Percentiles rank a stretch among this genome's conserved stretches.
Evolutionary conservation across 352 stramenopile genomes (phyloP).

Genomic region (Phytophthora hibernalis): DNA sequence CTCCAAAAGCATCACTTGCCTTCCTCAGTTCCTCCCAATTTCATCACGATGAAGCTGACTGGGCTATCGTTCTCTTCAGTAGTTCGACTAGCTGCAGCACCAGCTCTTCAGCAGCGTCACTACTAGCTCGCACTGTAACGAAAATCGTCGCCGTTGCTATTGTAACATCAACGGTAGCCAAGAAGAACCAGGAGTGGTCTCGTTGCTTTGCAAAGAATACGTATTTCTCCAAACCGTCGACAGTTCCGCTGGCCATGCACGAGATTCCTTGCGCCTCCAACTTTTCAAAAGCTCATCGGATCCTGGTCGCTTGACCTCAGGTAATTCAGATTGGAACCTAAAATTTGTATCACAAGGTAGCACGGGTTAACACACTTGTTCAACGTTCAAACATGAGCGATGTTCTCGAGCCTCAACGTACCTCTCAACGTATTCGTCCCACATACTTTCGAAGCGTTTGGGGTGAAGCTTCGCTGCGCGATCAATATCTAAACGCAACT

Average conservation of each 20-base stretch:
- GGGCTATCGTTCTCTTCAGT: slow-evolving; percentile 28
- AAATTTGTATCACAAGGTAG: background rate
- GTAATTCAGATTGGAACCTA: slow-evolving; percentile 44
- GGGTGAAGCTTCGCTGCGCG: slow-evolving; percentile 50
- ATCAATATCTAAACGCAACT: slow-evolving; percentile 51
- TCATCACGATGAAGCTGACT: slow-evolving; percentile 16
- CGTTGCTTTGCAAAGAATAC: slow-evolving; percentile 79
- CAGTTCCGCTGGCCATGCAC: slow-evolving; percentile 80
- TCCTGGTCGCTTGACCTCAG: slow-evolving; percentile 26
- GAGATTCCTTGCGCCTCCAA: slow-evolving; percentile 56
- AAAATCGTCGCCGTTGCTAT: slow-evolving; percentile 42
- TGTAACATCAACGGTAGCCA: slow-evolving; percentile 59
- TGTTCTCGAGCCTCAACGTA: slow-evolving; percentile 21
- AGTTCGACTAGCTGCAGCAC: slow-evolving; percentile 57
- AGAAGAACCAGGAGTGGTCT: slow-evolving; percentile 55
- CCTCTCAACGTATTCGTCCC: slow-evolving; percentile 78
- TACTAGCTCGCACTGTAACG: slow-evolving; percentile 58
- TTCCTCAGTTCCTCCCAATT: background rate
- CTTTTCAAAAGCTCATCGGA: slow-evolving; percentile 43
- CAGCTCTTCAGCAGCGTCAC: slow-evolving; percentile 50
- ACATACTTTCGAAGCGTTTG: slow-evolving; percentile 79
- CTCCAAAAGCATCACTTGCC: slow-evolving; percentile 13
- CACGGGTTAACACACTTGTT: slow-evolving; percentile 1
- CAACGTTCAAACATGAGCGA: background rate
- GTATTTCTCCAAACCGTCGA: slow-evolving; percentile 76